A percentile compares a stretch with the other conserved stretches of the same genome.
These are phyloP conservation scores for Nepenthes alata DNA, from an alignment of 179 eudicot genomes.

Conservation along the genomic window DNA sequence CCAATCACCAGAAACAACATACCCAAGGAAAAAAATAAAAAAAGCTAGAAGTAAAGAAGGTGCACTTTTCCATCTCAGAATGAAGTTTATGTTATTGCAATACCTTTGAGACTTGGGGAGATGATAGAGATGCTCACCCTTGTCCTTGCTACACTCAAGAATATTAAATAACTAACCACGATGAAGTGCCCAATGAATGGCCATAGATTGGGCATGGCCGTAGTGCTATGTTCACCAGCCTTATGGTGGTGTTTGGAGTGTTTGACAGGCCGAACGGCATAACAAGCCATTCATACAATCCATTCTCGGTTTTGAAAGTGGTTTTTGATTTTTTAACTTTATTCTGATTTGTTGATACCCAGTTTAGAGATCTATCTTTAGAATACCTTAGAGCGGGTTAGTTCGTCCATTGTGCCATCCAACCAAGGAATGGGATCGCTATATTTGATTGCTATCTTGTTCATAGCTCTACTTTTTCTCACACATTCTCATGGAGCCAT, in stretches of 20 bases:
- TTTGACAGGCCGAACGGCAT: not conserved
- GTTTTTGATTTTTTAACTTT: conserved; percentile 3
- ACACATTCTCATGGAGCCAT: not conserved
- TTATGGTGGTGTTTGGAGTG: not conserved
- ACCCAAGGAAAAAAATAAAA: not conserved
- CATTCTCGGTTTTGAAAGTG: conserved; percentile 1
- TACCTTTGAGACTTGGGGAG: not conserved
- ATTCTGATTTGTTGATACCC: conserved; percentile 1
- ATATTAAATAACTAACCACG: not conserved
- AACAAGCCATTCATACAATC: conserved; percentile 1
- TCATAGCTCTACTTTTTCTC: not conserved
- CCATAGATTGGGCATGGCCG: not conserved
- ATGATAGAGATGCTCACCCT: not conserved
- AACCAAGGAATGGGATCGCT: conserved; percentile 1
- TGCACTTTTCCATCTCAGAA: not conserved
- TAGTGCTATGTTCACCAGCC: not conserved
- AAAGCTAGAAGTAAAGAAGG: not conserved
- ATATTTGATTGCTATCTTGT: conserved; percentile 4
- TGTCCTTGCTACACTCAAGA: not conserved
- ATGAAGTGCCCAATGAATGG: not conserved
- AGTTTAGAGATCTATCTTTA: conserved; percentile 1
- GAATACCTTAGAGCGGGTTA: not conserved
- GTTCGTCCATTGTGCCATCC: not conserved
- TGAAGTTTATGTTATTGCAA: not conserved
- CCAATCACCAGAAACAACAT: not conserved